Conservation (phyloP, 345 rosid species). For the Combretum micranthum region DNA sequence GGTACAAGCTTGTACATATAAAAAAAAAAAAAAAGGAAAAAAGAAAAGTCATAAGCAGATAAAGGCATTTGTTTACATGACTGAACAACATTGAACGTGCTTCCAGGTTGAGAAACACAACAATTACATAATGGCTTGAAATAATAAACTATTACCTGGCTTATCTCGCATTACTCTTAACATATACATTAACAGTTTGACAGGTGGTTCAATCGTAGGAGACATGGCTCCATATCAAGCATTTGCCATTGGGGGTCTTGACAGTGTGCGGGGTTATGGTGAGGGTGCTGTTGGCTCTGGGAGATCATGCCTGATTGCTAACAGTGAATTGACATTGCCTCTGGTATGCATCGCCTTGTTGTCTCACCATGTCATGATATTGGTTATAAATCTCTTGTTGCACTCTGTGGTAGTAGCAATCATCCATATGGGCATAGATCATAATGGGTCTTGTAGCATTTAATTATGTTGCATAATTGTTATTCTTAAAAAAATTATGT, state of each 20-base stretch:
- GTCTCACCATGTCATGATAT: not conserved
- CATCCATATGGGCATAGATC: not conserved
- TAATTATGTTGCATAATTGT: not conserved
- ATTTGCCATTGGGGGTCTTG: slow-evolving; percentile 86
- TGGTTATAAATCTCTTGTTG: not conserved
- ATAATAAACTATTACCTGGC: too few species aligned
- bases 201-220: slow-evolving; percentile 97
- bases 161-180: slow-evolving; percentile 15
- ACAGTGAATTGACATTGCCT: slow-evolving; percentile 71
- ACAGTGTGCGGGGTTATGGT: slow-evolving; percentile 89
- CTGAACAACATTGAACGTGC: not conserved
- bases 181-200: slow-evolving; percentile 49
- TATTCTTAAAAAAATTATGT: not conserved
- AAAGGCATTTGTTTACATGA: too few species aligned
- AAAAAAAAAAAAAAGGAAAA: not conserved
- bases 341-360: slow-evolving; percentile 39
- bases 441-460: not conserved
- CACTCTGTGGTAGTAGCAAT: too few species aligned
- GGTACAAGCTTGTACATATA: too few species aligned
- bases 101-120: not conserved
- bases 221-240: slow-evolving; percentile 99
- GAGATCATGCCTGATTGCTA: slow-evolving; percentile 82
- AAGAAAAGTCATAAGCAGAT: not conserved
- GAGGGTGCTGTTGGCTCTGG: slow-evolving; percentile 96
- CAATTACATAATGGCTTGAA: not conserved